Conservation (phyloP, 2,329 filamentous ascomycete genomes). For the Aspergillus transmontanensis region DNA sequence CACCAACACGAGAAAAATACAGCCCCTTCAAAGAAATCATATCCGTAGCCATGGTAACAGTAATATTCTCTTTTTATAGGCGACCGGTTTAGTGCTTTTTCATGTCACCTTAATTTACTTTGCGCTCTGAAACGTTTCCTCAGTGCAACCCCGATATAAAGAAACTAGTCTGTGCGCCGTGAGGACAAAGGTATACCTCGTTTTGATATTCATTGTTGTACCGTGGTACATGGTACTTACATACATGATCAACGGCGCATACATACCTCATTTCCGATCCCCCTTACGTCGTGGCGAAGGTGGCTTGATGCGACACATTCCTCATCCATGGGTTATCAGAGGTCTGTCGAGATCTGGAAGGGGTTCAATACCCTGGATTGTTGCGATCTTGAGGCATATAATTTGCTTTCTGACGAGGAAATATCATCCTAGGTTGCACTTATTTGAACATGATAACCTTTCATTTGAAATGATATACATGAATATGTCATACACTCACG, state of each 20-base stretch:
- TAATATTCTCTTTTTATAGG: neutral
- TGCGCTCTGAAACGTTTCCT: neutral
- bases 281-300: slow-evolving; percentile 3
- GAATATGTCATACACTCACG: neutral
- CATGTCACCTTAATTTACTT: neutral
- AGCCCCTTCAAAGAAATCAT: neutral
- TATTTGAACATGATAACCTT: neutral
- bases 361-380: neutral
- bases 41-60: neutral
- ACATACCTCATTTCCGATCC: neutral
- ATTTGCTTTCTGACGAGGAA: neutral
- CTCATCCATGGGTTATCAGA: neutral
- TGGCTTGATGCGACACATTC: slow-evolving; percentile 2
- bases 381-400: neutral
- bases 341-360: neutral
- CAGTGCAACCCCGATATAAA: neutral
- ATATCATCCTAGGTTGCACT: neutral
- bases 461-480: neutral
- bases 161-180: neutral
- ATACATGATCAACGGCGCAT: slow-evolving; percentile 1
- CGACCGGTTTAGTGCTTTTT: neutral
- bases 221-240: neutral
- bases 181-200: neutral
- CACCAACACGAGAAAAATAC: neutral
- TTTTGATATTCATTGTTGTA: slow-evolving; percentile 1